These are phyloP conservation scores for Boletus bicolor DNA, from an alignment of 768 basidiomycete species.

Conservation along the genomic window DNA sequence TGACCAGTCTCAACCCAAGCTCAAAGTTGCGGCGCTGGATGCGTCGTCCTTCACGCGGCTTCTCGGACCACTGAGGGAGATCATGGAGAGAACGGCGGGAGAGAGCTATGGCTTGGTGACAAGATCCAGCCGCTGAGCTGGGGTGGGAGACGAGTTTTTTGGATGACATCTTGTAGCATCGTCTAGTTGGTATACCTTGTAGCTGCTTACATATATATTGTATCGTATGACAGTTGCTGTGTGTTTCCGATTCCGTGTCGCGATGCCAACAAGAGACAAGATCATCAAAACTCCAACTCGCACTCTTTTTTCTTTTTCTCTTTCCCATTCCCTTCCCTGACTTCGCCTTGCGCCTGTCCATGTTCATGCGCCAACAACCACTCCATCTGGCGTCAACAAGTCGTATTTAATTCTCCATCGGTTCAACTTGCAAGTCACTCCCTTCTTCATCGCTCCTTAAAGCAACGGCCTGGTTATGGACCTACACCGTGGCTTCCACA, in stretches of 20 bases:
- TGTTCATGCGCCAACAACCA: constrained; percentile 9
- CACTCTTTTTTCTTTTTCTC: neutral
- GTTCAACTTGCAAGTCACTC: constrained; percentile 18
- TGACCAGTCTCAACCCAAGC: constrained; percentile 52
- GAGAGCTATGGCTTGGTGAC: constrained; percentile 54
- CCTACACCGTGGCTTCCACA: constrained; percentile 11
- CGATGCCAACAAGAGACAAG: constrained; percentile 29
- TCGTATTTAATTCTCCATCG: neutral
- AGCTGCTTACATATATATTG: neutral
- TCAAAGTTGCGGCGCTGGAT: constrained; percentile 92
- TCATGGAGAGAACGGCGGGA: constrained; percentile 89
- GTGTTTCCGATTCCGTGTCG: constrained; percentile 11
- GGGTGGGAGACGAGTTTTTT: neutral
- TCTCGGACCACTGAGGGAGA: constrained; percentile 87
- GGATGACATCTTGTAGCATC: constrained; percentile 6
- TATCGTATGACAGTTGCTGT: neutral
- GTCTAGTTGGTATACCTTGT: constrained; percentile 9
- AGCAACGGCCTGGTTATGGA: constrained; percentile 20
- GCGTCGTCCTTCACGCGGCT: constrained; percentile 92
- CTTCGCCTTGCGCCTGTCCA: neutral
- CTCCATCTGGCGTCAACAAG: neutral
- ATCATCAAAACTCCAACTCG: too few relatives aligned
- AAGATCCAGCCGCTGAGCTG: constrained; percentile 32
- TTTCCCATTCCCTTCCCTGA: neutral
- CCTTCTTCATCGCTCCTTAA: constrained; percentile 22